Evolutionary conservation across 228 moss, liverwort and hornwort genomes (phyloP), one percentile per base, ranked within the genome.

Genomic region (Sphagnum magellanicum): DNA sequence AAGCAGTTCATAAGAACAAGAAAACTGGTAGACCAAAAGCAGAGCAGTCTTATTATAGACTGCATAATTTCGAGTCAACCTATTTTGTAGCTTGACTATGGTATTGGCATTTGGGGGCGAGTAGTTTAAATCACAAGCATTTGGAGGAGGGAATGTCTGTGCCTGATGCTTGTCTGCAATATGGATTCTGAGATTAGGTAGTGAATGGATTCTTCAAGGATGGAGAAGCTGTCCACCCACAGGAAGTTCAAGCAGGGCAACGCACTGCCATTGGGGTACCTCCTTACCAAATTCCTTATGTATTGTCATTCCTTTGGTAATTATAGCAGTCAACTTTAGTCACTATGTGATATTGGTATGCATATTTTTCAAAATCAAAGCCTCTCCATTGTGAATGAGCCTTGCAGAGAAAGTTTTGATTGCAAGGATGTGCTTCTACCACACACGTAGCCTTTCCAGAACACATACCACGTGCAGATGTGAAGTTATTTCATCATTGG

Each of bases 121-220:
- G 3, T 32, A 32, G 32, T 32, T 32, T 3, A 32, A 1, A 32
- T 32, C 32, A 32, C 32, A 32, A 3, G 32, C 32, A 32, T 32
- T 32, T 32, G 32, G 32, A 32, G 32, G 32, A 32, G 32, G 32
- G 32, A 32, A 32, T 32, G 3, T 32, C 32, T 32, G 32, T 32
- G 32, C 32, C 32, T 32, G 32, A 32, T 32, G 32, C 32, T 32
- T 32, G 32, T 32, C 32, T 32, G 32, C 32, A 32, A 32, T 32
- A 32, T 32, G 32, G 32, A 32, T 32, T 32, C 32, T 32, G 32
- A 32, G 32, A 2, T 32, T 80, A 91, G 93, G 89, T 96, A n/a
- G 74, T 96, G 5, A 96, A 96, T 83, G 96, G 96, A 0, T 96
- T 96, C 74, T 96, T 91, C 73, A 80, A 84, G 72, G 80, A 84